Conservation (phyloP, 2,329 filamentous ascomycete species). For the Colletotrichum endophyticum region DNA sequence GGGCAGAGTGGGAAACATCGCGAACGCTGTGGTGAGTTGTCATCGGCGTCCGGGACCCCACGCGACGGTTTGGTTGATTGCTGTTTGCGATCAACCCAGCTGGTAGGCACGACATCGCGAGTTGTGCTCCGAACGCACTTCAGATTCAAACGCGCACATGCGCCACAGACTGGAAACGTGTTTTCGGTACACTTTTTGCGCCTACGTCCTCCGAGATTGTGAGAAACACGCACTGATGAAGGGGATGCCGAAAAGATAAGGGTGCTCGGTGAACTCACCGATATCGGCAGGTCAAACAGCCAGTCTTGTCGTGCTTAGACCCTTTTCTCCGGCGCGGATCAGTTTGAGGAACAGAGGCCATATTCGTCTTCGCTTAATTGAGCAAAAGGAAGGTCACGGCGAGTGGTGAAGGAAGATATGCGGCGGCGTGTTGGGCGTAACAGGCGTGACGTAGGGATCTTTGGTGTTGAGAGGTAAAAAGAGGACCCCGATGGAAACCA, state of each 20-base stretch:
- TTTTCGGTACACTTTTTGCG: constrained; percentile 23
- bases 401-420: neutral
- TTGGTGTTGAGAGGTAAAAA: neutral
- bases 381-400: neutral
- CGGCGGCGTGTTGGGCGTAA: constrained; percentile 11
- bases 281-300: constrained; percentile 23
- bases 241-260: neutral
- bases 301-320: constrained; percentile 22
- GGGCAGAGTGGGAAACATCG: neutral
- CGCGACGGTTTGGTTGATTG: neutral
- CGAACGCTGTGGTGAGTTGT: neutral
- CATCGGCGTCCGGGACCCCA: neutral
- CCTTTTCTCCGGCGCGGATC: constrained; percentile 16
- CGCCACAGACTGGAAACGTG: constrained; percentile 16
- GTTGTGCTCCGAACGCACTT: constrained; percentile 14
- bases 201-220: neutral
- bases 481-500: neutral
- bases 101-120: constrained; percentile 16
- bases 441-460: neutral
- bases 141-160: constrained; percentile 19
- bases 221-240: neutral
- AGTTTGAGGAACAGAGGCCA: neutral
- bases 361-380: neutral
- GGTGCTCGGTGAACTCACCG: constrained; percentile 7
- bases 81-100: constrained; percentile 7